Evolutionary conservation across 371 early-diverging fungal genomes (phyloP).

Genomic region (Mucor irregularis): DNA sequence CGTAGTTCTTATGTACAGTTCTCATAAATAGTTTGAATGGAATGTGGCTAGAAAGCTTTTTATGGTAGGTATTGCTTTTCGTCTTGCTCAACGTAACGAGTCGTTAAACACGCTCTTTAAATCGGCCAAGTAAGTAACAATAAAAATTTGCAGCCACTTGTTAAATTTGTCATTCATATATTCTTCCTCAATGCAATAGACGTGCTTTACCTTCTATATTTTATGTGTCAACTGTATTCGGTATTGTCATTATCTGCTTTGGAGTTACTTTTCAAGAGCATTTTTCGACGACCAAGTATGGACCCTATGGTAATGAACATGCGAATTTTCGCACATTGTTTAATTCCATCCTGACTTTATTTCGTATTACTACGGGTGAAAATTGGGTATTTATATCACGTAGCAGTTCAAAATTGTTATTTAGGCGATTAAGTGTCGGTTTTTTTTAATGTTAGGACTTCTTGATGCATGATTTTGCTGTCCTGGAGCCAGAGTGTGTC

Average conservation of each 20-base stretch:
- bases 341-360: slow-evolving; percentile 44
- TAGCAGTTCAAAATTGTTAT: too few species aligned
- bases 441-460: slow-evolving; percentile 30
- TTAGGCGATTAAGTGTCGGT: too few species aligned
- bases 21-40: slow-evolving; percentile 1
- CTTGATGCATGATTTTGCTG: slow-evolving; percentile 57
- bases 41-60: slow-evolving; percentile 28
- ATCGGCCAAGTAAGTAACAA: slow-evolving; percentile 47
- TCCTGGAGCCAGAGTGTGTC: slow-evolving; percentile 39
- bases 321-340: slow-evolving; percentile 50
- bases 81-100: slow-evolving; percentile 51
- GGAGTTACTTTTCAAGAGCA: slow-evolving; percentile 52
- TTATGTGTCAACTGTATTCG: slow-evolving; percentile 48
- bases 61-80: slow-evolving; percentile 47
- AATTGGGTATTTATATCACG: slow-evolving; percentile 50
- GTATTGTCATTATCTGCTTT: slow-evolving; percentile 46
- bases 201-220: slow-evolving; percentile 47
- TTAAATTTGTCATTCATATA: not conserved
- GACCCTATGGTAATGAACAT: slow-evolving; percentile 46
- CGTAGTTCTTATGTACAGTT: not conserved
- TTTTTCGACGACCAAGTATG: slow-evolving; percentile 50
- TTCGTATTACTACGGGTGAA: slow-evolving; percentile 59
- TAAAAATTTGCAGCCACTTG: too few species aligned
- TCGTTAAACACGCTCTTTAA: slow-evolving; percentile 51
- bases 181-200: slow-evolving; percentile 10